phyloP scores from a whole-genome alignment of 2,329 filamentous ascomycete species.

The Aspergillus sp. region DNA sequence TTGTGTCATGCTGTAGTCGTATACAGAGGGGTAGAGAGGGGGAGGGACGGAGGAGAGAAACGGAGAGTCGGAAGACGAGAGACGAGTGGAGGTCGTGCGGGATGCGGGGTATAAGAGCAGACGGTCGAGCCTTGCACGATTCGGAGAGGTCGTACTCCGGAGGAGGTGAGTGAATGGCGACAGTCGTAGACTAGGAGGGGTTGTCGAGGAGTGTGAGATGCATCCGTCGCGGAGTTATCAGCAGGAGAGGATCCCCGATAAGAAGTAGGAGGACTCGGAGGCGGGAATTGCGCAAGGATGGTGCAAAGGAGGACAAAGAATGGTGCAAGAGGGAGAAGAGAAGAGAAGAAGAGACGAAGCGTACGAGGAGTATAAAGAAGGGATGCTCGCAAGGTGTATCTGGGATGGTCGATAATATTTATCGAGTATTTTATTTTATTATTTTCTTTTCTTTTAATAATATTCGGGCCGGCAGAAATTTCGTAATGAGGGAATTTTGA shows the following conservation, averaged over 20 bases:
- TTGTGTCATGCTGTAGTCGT: constrained; percentile 36
- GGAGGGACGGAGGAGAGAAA: constrained; percentile 9
- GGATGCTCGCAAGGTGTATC: background rate
- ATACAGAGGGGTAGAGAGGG: constrained; percentile 1
- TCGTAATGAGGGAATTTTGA: background rate
- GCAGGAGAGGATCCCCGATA: constrained; percentile 17
- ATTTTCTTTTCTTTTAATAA: too few species aligned
- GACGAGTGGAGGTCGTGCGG: constrained; percentile 5
- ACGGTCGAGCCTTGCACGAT: constrained; percentile 12
- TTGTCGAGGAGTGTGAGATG: background rate
- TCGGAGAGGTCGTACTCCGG: constrained; percentile 14
- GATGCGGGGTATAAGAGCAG: constrained; percentile 4
- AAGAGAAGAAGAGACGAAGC: background rate
- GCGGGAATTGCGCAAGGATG: background rate
- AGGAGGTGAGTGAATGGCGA: constrained; percentile 2
- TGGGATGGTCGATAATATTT: too few species aligned
- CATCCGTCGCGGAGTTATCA: background rate
- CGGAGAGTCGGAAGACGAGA: background rate
- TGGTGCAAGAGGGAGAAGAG: background rate
- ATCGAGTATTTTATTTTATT: too few species aligned
- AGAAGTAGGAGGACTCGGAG: constrained; percentile 5
- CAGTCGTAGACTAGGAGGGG: background rate
- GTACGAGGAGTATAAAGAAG: background rate
- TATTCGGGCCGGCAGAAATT: too few species aligned
- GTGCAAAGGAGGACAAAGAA: background rate